These are phyloP conservation scores for Medicago lupulina DNA, from an alignment of 306 rosid genomes.

Conservation along the genomic window DNA sequence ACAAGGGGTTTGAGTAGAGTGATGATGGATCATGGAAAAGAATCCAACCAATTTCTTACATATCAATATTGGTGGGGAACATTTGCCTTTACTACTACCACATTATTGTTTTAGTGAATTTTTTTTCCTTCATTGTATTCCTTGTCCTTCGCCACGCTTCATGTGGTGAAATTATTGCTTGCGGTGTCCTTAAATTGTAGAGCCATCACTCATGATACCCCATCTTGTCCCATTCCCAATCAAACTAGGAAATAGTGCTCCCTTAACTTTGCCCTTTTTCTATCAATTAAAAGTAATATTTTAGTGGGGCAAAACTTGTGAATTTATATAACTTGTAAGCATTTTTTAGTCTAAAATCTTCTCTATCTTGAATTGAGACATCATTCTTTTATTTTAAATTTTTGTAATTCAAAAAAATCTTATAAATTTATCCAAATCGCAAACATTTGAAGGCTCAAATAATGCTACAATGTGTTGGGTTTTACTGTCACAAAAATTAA, in stretches of 20 bases:
- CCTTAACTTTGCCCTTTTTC: slow-evolving; percentile 8
- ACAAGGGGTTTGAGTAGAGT: slow-evolving; percentile 3
- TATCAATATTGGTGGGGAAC: slow-evolving; percentile 22
- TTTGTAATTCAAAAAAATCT: too few relatives aligned
- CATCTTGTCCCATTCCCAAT: slow-evolving; percentile 37
- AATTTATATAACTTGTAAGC: too few relatives aligned
- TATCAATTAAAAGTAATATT: too few relatives aligned
- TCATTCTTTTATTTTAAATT: too few relatives aligned
- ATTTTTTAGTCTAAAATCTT: too few relatives aligned
- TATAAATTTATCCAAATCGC: too few relatives aligned
- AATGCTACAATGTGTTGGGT: too few relatives aligned
- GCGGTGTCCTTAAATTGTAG: slow-evolving; percentile 30
- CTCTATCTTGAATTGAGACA: too few relatives aligned
- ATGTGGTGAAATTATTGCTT: slow-evolving; percentile 42
- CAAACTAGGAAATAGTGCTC: slow-evolving; percentile 33
- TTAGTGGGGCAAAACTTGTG: not conserved
- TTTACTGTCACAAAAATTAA: too few relatives aligned
- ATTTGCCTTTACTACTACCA: slow-evolving; percentile 3
- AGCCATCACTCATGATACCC: slow-evolving; percentile 19
- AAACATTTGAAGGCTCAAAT: too few relatives aligned
- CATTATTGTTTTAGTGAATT: slow-evolving; percentile 23
- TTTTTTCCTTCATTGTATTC: slow-evolving; percentile 3
- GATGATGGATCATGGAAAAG: slow-evolving; percentile 24
- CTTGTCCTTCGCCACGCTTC: slow-evolving; percentile 35
- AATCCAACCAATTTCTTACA: slow-evolving; percentile 23